Base-by-base conservation (phyloP, 441 rosid species). In the Adansonia gregorii region DNA sequence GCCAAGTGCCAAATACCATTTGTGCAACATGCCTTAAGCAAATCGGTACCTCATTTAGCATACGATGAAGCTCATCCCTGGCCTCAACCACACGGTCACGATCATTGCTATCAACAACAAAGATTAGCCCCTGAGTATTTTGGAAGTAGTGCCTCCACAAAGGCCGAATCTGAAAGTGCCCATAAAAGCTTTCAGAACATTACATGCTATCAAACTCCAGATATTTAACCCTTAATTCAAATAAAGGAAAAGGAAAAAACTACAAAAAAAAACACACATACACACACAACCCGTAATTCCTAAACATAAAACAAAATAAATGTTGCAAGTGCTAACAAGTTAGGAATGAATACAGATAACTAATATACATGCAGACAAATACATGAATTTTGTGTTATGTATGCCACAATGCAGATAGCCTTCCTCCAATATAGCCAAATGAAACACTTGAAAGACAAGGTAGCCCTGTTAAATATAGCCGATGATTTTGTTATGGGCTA, bases 111-210 rank as follows among this genome's bases (percentile, higher is more conserved):
- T 90, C 91, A 72, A 90, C 93, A 79, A 90, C 93, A 55, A 90
- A 90, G 82, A 88, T 90, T 27, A 90, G 86, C 41, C 93, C 91
- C 56, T 85, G 91, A 5, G 93, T 88, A 82, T 88, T 89, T 60
- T 88, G 91, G 84, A 90, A 87, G 75, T 90, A 90, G 78, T 90
- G 92, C 66, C 93, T 85, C 92, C 92, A 88, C 82, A 90, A 69
- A 43, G 93, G 92, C 12, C 90, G 91, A 78, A 90, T 90, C 93
- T 90, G 86, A 41, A 78, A 43, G 22, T 24, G 10, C 0, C 17
- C 69, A 74, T 3, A 46, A 22, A 51, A 45, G 8, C 14, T 15
- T 66, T 31, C n/a, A 9, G 41, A 63, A 45, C 8, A 10, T 35
- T 3, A 51, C 46, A 51, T 35, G 56, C 9, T 19, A 19, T 8